Base-by-base conservation (phyloP, 176 grass and related monocot genomes). In the Oryza meridionalis region DNA sequence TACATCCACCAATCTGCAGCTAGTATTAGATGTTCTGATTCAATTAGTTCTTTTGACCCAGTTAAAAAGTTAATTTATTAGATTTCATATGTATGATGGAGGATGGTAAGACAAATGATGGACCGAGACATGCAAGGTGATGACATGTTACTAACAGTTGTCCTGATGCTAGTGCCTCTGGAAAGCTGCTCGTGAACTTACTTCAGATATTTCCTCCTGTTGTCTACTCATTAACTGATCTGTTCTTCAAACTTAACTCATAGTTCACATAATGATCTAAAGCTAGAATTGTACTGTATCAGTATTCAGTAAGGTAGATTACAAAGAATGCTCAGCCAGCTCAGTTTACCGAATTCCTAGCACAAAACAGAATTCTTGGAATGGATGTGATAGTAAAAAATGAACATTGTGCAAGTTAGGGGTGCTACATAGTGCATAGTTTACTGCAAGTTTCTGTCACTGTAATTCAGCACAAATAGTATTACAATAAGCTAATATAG, bases 51-150 rank as follows among this genome's bases (percentile, higher is more conserved):
- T 33, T 79, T 61, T 35, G 13, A 50, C 19, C 13, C 6, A 65
- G 1, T 24, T 53, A 37, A 37, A n/a, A 37, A 7, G 4, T 27
- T 13, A 16, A 17, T n/a, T 29, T 71, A 19, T 7, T 82, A 45
- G 22, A 32, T 72, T 45, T 44, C 31, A 62, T 32, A 82, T 3
- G 1, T 25, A 42, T 16, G 8, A 58, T 43, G 22, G 64, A 58
- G 45, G 46, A 21, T 58, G 73, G 37, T 9, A 51, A 61, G 33
- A 5, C 21, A 70, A 70, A 31, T 27, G 67, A 69, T 81, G 40
- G 58, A 37, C 55, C 22, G 1, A 47, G 50, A 79, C 67, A 79
- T 70, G 21, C 50, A 64, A 85, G 9, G 21, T 47, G 58, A 78
- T 29, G 29, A 29, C 29, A 29, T 0, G 11, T 62, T 51, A 67